A percentile compares a stretch with the other conserved stretches of the same genome.
Conservation (phyloP, 768 basidiomycete species). For the Tephrocybe sp. region DNA sequence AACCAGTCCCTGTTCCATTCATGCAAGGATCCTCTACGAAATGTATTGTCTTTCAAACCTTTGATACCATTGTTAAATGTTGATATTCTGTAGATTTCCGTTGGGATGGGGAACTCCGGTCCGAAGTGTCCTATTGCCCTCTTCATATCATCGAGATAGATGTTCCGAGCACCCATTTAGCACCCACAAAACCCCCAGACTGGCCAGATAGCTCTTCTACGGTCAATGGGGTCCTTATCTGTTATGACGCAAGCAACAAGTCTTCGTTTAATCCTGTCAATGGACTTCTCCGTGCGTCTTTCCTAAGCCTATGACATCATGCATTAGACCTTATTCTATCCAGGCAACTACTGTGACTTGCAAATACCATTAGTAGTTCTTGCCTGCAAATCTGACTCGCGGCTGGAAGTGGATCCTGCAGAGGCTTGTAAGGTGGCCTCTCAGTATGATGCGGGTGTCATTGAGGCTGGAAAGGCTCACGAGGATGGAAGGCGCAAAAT, state of each 20-base stretch:
- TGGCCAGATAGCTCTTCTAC: constrained; percentile 54
- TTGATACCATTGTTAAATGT: constrained; percentile 1
- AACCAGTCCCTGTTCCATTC: constrained; percentile 27
- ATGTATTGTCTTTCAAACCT: constrained; percentile 28
- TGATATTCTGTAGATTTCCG: constrained; percentile 26
- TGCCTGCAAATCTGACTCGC: constrained; percentile 84
- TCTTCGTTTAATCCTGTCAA: constrained; percentile 66
- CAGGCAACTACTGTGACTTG: constrained; percentile 58
- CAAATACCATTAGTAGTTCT: constrained; percentile 70
- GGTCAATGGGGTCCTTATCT: constrained; percentile 80
- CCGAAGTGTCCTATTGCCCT: constrained; percentile 35
- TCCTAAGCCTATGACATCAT: background rate
- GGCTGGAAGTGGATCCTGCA: constrained; percentile 54
- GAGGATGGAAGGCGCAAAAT: constrained; percentile 70
- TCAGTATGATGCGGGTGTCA: constrained; percentile 71
- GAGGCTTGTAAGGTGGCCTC: constrained; percentile 47
- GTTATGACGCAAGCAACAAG: constrained; percentile 71
- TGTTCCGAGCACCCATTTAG: constrained; percentile 25
- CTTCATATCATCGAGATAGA: constrained; percentile 57
- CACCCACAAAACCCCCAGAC: constrained; percentile 6
- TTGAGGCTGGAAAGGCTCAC: constrained; percentile 61
- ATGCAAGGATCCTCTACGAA: constrained; percentile 30
- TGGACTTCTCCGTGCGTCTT: constrained; percentile 62
- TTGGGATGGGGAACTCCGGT: constrained; percentile 29
- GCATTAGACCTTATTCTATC: constrained; percentile 7